phyloP scores from a whole-genome alignment of 106 monocot genomes.

The Apostasia shenzhenica region DNA sequence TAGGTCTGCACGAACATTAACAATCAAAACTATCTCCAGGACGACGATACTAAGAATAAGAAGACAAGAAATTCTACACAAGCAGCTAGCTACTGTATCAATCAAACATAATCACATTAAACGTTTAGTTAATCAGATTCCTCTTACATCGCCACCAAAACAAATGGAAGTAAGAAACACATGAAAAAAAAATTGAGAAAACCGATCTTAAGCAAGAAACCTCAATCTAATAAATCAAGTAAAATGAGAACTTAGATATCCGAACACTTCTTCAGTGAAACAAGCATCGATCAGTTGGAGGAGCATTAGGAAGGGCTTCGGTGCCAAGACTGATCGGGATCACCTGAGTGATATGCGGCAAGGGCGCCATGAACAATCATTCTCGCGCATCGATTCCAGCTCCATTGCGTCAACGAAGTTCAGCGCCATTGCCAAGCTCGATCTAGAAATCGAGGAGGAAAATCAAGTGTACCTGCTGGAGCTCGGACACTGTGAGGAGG shows the following conservation, averaged over 20 bases:
- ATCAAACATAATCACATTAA: not conserved
- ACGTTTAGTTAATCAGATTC: not conserved
- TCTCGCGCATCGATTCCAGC: conserved; percentile 37
- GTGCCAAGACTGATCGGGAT: not conserved
- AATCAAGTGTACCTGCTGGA: too few relatives aligned
- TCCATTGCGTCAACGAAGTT: conserved; percentile 19
- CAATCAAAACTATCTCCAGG: not conserved
- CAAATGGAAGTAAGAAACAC: not conserved
- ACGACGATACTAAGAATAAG: too few relatives aligned
- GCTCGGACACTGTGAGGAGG: too few relatives aligned
- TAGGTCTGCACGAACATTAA: conserved; percentile 19
- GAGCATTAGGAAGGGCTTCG: not conserved
- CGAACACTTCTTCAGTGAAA: not conserved
- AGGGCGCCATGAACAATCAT: conserved; percentile 49
- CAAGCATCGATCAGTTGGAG: not conserved
- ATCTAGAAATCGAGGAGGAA: not conserved
- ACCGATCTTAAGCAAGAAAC: too few relatives aligned
- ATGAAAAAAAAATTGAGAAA: too few relatives aligned
- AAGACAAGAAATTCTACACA: too few relatives aligned
- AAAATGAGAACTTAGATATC: not conserved
- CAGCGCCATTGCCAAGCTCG: conserved; percentile 12
- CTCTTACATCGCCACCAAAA: not conserved
- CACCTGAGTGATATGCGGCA: conserved; percentile 39
- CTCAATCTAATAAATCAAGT: not conserved
- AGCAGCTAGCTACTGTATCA: too few relatives aligned